These are phyloP conservation scores for Cladosporium sp. DNA, from an alignment of 2,329 filamentous ascomycete genomes.

Conservation along the genomic window DNA sequence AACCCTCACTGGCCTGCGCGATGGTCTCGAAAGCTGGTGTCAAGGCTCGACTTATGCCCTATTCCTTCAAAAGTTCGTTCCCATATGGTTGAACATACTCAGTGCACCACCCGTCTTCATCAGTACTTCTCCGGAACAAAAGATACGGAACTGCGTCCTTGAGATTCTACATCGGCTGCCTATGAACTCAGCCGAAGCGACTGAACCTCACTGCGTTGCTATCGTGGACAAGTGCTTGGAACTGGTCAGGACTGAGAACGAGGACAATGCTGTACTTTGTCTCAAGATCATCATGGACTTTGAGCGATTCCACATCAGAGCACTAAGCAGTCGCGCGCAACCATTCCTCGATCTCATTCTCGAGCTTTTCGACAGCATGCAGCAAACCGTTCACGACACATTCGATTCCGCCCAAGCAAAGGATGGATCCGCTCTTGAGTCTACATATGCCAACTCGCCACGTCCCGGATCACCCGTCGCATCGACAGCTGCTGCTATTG, in stretches of 20 bases:
- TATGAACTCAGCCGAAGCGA: constrained; percentile 63
- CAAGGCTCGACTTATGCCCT: constrained; percentile 72
- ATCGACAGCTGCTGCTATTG: constrained; percentile 56
- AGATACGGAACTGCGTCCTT: constrained; percentile 87
- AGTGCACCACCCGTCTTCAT: constrained; percentile 87
- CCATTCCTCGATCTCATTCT: constrained; percentile 88
- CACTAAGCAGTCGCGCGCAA: constrained; percentile 79
- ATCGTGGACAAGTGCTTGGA: constrained; percentile 89
- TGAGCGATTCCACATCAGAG: constrained; percentile 87
- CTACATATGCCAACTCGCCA: constrained; percentile 70
- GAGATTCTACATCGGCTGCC: constrained; percentile 91
- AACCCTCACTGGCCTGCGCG: constrained; percentile 81
- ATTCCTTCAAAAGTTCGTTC: constrained; percentile 86
- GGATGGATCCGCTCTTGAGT: constrained; percentile 45
- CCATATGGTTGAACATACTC: constrained; percentile 83
- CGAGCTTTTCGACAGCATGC: constrained; percentile 94
- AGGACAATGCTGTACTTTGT: constrained; percentile 97
- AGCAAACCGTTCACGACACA: constrained; percentile 90
- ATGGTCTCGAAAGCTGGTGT: constrained; percentile 87
- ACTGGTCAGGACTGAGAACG: constrained; percentile 87
- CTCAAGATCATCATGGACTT: constrained; percentile 98
- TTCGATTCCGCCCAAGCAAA: constrained; percentile 80
- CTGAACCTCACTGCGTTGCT: constrained; percentile 86
- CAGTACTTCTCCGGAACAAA: constrained; percentile 88
- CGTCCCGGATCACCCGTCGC: constrained; percentile 87